Percentiles rank a stretch among this genome's conserved stretches.
These are phyloP conservation scores for Sphaerulina populicola DNA, from an alignment of 2,329 filamentous ascomycete species.

Conservation along the genomic window DNA sequence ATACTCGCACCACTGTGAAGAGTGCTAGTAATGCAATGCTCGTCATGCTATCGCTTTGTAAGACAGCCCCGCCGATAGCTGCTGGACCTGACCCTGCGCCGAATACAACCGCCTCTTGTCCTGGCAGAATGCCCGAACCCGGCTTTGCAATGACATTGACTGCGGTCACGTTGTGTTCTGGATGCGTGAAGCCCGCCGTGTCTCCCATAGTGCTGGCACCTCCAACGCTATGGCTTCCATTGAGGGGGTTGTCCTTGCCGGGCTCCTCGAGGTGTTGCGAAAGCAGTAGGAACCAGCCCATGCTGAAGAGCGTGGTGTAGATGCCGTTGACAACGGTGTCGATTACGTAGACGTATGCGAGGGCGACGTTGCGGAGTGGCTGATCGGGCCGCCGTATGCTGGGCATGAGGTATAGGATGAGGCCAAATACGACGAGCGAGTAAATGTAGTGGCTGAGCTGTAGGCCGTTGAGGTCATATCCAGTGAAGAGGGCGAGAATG, in stretches of 20 bases:
- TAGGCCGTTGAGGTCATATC: constrained; percentile 69
- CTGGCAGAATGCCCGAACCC: constrained; percentile 38
- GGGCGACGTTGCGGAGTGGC: constrained; percentile 65
- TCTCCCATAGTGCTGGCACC: constrained; percentile 52
- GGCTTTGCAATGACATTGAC: constrained; percentile 48
- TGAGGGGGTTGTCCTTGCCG: constrained; percentile 19
- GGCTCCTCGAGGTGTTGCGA: constrained; percentile 47
- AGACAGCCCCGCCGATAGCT: constrained; percentile 53
- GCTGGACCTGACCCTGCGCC: constrained; percentile 33
- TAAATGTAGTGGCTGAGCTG: constrained; percentile 91
- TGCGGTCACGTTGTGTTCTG: constrained; percentile 50
- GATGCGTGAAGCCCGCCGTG: constrained; percentile 57
- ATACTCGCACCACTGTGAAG: constrained; percentile 68
- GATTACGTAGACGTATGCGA: constrained; percentile 78
- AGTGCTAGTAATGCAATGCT: constrained; percentile 68
- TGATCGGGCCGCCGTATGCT: constrained; percentile 55
- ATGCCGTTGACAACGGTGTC: constrained; percentile 74
- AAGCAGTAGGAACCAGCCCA: constrained; percentile 77
- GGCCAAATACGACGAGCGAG: constrained; percentile 61
- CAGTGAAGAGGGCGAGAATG: constrained; percentile 78
- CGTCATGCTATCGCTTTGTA: constrained; percentile 59
- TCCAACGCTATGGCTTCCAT: constrained; percentile 38
- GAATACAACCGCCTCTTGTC: constrained; percentile 48
- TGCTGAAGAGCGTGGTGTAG: constrained; percentile 73
- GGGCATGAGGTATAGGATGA: constrained; percentile 62